Evolutionary conservation across 345 rosid genomes (phyloP), one percentile per base, ranked within the genome.

Genomic region (Adansonia digitata): DNA sequence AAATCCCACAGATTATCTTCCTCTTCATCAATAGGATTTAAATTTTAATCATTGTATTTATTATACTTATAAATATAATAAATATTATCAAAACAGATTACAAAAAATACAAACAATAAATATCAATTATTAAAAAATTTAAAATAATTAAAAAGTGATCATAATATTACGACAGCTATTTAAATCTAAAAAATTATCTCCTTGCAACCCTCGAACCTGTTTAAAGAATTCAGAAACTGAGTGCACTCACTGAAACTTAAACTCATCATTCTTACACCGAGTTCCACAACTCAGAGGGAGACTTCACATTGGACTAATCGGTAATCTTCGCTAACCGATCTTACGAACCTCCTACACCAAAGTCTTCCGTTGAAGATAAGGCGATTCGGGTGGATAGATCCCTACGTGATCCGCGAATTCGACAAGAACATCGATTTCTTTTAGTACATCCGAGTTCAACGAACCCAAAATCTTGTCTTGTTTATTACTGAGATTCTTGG

Each of bases 1-100:
- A 75, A 27, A n/a, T 85, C 88, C 94, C 94, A 86, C 67, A 86
- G 46, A 5, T 73, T 74, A 76, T 85, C 88, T 78, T 84, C 66
- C 77, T 82, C 55, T 84, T 88, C n/a, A n/a, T n/a, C n/a, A n/a
- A n/a, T n/a, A n/a, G n/a, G n/a, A n/a, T n/a, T n/a, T n/a, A n/a
- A n/a, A n/a, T n/a, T n/a, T n/a, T n/a, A n/a, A n/a, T n/a, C n/a
- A n/a, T n/a, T n/a, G n/a, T n/a, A n/a, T n/a, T n/a, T n/a, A n/a
- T n/a, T n/a, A n/a, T n/a, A n/a, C n/a, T n/a, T n/a, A n/a, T n/a
- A n/a, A n/a, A n/a, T n/a, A n/a, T n/a, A n/a, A n/a, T n/a, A n/a
- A n/a, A n/a, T n/a, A n/a, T n/a, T n/a, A n/a, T n/a, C n/a, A n/a
- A n/a, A n/a, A n/a, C n/a, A n/a, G n/a, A n/a, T n/a, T n/a, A n/a